phyloP scores from a whole-genome alignment of 1,139 yeast species.

The Candida albicans region DNA sequence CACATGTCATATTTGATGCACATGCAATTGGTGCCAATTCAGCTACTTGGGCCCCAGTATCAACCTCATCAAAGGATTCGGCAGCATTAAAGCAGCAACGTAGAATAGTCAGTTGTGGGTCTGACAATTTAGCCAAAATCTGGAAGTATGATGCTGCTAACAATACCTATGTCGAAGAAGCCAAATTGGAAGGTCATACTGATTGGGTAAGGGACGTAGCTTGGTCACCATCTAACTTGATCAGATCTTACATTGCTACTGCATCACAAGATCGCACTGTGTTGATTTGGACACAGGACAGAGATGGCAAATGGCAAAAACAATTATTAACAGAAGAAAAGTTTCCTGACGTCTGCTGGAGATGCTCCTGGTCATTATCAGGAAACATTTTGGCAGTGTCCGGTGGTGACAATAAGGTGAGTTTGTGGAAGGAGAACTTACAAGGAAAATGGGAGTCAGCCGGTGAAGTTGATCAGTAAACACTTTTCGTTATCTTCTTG shows the following conservation, averaged over 20 bases:
- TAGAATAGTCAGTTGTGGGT: slow-evolving; percentile 91
- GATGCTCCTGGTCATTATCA: slow-evolving; percentile 95
- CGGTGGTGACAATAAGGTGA: slow-evolving; percentile 94
- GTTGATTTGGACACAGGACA: slow-evolving; percentile 84
- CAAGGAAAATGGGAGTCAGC: slow-evolving; percentile 97
- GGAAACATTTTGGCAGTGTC: slow-evolving; percentile 95
- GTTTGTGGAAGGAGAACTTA: slow-evolving; percentile 93
- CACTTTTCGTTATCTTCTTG: background rate
- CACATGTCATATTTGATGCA: slow-evolving; percentile 66
- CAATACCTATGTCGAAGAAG: slow-evolving; percentile 69
- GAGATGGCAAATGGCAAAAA: slow-evolving; percentile 76
- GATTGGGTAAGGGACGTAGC: slow-evolving; percentile 99
- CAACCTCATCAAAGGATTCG: slow-evolving; percentile 34
- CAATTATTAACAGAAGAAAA: slow-evolving; percentile 71
- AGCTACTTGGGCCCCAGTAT: slow-evolving; percentile 92
- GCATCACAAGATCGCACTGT: slow-evolving; percentile 97
- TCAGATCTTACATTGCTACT: slow-evolving; percentile 91
- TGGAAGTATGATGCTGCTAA: slow-evolving; percentile 71
- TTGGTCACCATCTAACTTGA: slow-evolving; percentile 91
- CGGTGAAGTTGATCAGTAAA: slow-evolving; percentile 82
- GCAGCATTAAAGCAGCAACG: slow-evolving; percentile 31
- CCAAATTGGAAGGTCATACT: slow-evolving; percentile 80
- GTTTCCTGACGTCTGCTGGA: slow-evolving; percentile 97
- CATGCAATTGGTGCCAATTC: slow-evolving; percentile 93
- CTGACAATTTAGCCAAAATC: slow-evolving; percentile 88